Evolutionary conservation across 495 filamentous ascomycete species (phyloP).

Genomic region (Aspergillus diversus): DNA sequence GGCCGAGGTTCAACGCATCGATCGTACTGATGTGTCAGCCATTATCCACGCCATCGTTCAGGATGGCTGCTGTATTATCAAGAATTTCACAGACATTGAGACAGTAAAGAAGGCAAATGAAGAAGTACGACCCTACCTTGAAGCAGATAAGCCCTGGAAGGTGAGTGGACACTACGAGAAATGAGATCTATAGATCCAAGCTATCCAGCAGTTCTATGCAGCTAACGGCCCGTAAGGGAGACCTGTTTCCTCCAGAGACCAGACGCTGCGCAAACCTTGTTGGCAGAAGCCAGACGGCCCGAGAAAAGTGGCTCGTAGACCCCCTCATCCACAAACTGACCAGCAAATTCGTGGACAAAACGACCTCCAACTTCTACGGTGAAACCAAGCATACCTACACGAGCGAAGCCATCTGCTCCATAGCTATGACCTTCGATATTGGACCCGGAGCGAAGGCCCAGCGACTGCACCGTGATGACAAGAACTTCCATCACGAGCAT

Average conservation of each 20-base stretch:
- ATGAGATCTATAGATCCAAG: not conserved
- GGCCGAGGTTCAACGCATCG: constrained; percentile 16
- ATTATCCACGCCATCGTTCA: constrained; percentile 16
- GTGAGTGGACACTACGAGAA: not conserved
- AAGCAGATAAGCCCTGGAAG: constrained; percentile 27
- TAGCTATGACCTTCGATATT: constrained; percentile 26
- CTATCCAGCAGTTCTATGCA: not conserved
- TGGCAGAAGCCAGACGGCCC: constrained; percentile 24
- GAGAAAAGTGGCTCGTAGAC: constrained; percentile 27
- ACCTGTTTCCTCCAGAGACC: constrained; percentile 31
- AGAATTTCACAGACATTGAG: constrained; percentile 23
- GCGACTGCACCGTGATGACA: constrained; percentile 24
- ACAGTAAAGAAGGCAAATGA: constrained; percentile 16
- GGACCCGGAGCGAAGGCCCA: constrained; percentile 23
- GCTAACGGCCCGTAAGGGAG: constrained; percentile 14
- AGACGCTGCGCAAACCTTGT: constrained; percentile 26
- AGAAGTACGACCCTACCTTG: constrained; percentile 21
- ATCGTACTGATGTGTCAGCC: constrained; percentile 12
- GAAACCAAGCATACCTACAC: constrained; percentile 26
- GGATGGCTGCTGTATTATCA: constrained; percentile 28
- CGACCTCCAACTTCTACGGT: constrained; percentile 27
- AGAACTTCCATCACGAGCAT: constrained; percentile 26
- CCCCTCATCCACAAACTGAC: constrained; percentile 24
- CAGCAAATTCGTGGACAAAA: constrained; percentile 24
- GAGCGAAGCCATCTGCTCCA: constrained; percentile 23